A percentile compares a stretch with the other conserved stretches of the same genome.
Conservation (phyloP, 2,329 filamentous ascomycete species). For the Pestalotiopsis sp. region DNA sequence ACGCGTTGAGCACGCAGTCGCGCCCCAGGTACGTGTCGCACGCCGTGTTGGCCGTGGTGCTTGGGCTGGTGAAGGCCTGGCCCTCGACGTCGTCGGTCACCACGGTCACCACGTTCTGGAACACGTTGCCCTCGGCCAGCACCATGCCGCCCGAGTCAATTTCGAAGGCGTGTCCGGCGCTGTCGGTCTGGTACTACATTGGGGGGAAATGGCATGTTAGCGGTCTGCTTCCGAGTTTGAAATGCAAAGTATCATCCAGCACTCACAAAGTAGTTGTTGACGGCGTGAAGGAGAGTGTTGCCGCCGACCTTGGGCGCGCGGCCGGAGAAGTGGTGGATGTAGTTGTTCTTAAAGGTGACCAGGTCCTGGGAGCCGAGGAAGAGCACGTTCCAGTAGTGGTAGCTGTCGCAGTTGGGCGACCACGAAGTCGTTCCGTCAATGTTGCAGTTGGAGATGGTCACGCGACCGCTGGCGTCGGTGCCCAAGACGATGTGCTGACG, state of each 20-base stretch:
- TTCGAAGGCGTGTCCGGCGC: slow-evolving; percentile 60
- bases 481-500: slow-evolving; percentile 64
- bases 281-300: slow-evolving; percentile 58
- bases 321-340: slow-evolving; percentile 59
- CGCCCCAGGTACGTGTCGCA: slow-evolving; percentile 10
- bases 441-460: slow-evolving; percentile 62
- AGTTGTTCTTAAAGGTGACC: slow-evolving; percentile 62
- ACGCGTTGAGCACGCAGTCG: slow-evolving; percentile 6
- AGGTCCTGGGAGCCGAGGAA: slow-evolving; percentile 57
- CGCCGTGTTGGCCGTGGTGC: slow-evolving; percentile 14
- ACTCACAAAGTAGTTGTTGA: slow-evolving; percentile 61
- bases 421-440: slow-evolving; percentile 56
- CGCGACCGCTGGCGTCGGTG: slow-evolving; percentile 50
- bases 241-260: not conserved
- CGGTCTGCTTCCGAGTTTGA: not conserved
- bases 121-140: slow-evolving; percentile 59
- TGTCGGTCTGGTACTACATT: slow-evolving; percentile 36
- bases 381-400: slow-evolving; percentile 64
- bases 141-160: slow-evolving; percentile 43
- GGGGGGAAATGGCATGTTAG: not conserved
- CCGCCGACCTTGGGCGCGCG: slow-evolving; percentile 59
- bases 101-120: slow-evolving; percentile 52
- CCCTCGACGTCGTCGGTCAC: slow-evolving; percentile 29
- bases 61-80: slow-evolving; percentile 12
- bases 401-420: slow-evolving; percentile 58